These are phyloP conservation scores for Fraxinus xanthoxyloides DNA, from an alignment of 305 asterid genomes.

Conservation along the genomic window DNA sequence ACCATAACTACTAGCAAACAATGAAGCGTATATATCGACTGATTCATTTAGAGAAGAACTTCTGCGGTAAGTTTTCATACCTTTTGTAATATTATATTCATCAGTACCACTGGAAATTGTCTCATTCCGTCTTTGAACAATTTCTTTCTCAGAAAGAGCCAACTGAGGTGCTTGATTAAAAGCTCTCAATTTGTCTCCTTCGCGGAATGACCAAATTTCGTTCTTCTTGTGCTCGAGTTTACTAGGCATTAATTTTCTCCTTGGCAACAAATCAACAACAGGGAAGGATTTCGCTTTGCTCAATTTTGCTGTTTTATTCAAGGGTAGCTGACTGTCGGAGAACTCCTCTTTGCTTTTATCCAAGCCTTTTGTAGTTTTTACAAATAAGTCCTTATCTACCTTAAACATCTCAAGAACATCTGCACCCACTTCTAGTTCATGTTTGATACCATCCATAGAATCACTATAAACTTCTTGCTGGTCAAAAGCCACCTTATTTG, in stretches of 20 bases:
- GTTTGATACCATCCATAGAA: conserved; percentile 14
- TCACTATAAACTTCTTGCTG: neutral
- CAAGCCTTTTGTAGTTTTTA: conserved; percentile 28
- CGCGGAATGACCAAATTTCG: conserved; percentile 54
- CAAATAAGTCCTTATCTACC: conserved; percentile 47
- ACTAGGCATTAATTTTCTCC: conserved; percentile 42
- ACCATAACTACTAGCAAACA: conserved; percentile 41
- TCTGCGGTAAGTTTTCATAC: conserved; percentile 30
- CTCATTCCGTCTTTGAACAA: neutral
- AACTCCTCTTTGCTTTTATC: conserved; percentile 31
- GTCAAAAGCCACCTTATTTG: neutral
- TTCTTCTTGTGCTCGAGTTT: conserved; percentile 56
- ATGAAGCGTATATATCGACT: conserved; percentile 46
- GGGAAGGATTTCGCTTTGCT: conserved; percentile 71
- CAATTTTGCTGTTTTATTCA: conserved; percentile 27
- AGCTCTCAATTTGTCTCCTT: conserved; percentile 21
- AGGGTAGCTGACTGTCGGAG: conserved; percentile 29
- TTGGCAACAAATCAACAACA: conserved; percentile 20
- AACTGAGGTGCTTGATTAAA: neutral
- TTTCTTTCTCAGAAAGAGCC: conserved; percentile 7
- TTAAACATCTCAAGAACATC: conserved; percentile 45
- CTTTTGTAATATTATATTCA: conserved; percentile 16
- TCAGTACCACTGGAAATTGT: conserved; percentile 13
- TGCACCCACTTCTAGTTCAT: conserved; percentile 11
- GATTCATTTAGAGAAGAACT: conserved; percentile 69